Conservation (phyloP, 2,329 filamentous ascomycete species). For the Fusarium fracticaudum region DNA sequence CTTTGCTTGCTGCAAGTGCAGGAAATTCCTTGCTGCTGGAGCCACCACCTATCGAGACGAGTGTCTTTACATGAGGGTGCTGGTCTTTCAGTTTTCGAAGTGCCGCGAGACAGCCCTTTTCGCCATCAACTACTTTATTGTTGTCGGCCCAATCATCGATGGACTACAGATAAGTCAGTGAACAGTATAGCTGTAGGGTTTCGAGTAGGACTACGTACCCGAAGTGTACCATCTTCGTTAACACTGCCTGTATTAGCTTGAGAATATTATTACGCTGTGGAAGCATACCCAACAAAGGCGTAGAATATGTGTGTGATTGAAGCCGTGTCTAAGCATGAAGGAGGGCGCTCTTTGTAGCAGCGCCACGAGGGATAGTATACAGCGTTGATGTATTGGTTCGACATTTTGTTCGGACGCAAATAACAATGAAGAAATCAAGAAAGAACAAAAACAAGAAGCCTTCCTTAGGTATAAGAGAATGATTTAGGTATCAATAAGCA, state of each 20-base stretch:
- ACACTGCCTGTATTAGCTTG: constrained; percentile 42
- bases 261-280: neutral
- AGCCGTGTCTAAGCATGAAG: constrained; percentile 64
- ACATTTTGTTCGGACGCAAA: constrained; percentile 4
- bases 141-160: constrained; percentile 73
- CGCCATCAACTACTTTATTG: constrained; percentile 67
- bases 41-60: constrained; percentile 74
- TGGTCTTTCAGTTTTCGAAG: constrained; percentile 66
- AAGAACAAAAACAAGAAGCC: neutral
- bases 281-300: constrained; percentile 64
- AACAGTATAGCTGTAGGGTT: neutral
- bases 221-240: constrained; percentile 46
- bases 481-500: constrained; percentile 1
- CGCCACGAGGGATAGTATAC: constrained; percentile 75
- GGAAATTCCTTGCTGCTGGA: constrained; percentile 70
- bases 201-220: constrained; percentile 49
- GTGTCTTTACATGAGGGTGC: constrained; percentile 64
- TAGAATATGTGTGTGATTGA: constrained; percentile 72
- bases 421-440: neutral
- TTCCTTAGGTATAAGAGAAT: neutral
- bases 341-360: constrained; percentile 68
- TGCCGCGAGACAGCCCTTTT: constrained; percentile 67
- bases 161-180: constrained; percentile 35
- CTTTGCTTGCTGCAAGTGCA: constrained; percentile 59
- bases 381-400: constrained; percentile 46